Evolutionary conservation across 1,284 basidiomycete genomes (phyloP).

Genomic region (Omphalotus olearius): DNA sequence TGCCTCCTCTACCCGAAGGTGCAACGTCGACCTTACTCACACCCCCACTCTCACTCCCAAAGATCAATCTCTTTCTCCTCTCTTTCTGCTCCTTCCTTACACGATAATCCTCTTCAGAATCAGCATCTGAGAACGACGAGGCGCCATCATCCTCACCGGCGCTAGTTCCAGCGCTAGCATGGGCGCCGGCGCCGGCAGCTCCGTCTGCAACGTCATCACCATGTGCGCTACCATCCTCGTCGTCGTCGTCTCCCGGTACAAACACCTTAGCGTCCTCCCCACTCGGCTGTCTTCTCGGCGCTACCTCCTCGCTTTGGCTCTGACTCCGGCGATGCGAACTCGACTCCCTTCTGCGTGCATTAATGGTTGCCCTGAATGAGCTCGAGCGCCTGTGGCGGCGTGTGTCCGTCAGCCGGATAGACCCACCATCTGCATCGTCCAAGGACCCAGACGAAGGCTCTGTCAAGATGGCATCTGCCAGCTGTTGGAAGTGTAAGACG

Average conservation of each 20-base stretch:
- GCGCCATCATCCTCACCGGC: too few species aligned
- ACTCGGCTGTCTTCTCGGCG: neutral
- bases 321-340: too few species aligned
- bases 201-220: too few species aligned
- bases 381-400: conserved; percentile 17
- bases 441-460: conserved; percentile 33
- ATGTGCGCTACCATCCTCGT: neutral
- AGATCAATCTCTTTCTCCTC: conserved; percentile 21
- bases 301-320: neutral
- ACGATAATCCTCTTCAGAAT: conserved; percentile 11
- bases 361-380: neutral
- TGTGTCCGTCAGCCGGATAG: conserved; percentile 52
- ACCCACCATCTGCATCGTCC: conserved; percentile 36
- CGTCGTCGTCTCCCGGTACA: conserved; percentile 9
- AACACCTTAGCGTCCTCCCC: conserved; percentile 9
- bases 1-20: conserved; percentile 14
- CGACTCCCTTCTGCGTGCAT: too few species aligned
- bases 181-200: too few species aligned
- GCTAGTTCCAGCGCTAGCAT: too few species aligned
- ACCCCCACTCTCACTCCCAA: conserved; percentile 44
- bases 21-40: conserved; percentile 31
- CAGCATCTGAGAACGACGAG: neutral
- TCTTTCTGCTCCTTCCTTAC: conserved; percentile 6
- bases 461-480: conserved; percentile 68
- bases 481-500: conserved; percentile 31